Base-by-base conservation (phyloP, 805 yeast genomes). In the Candida coquimbonensis region DNA sequence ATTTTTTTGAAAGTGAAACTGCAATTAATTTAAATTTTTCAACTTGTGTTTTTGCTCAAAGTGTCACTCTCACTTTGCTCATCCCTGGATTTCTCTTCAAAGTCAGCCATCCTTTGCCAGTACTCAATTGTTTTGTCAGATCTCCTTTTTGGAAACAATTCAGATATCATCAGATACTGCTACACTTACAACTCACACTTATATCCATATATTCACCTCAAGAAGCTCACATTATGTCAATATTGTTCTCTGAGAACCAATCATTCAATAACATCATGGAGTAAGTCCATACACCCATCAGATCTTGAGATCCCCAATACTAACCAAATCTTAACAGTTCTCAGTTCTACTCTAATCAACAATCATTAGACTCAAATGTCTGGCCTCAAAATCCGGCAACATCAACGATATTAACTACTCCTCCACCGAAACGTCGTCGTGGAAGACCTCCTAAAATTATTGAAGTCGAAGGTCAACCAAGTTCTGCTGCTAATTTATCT, bases 391-490 rank as follows among this genome's bases (percentile, higher is more conserved):
- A 35, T 12, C 36, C 37, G 14, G 16, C n/a, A 5, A 17, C 40
- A 2, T 26, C 36, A 12, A 13, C 24, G 11, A 40, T 17, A 8
- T 21, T 46, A 6, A 36, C 40, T 4, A 48, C 58, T 12, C 59
- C 61, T 9, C 49, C 60, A 2, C 54, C 58, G 19, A 59, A 55
- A 40, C 59, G 62, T 16, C 60, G 61, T 36, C 59, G 62, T 49
- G 63, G 63, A 8, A 57, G 63, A 52, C 61, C 61, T 17, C 47
- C 62, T 11, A 58, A 51, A 43, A 42, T 49, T 17, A 36, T 42
- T 14, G 39, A 46, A 21, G 19, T 38, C 2, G 45, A 44, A 11
- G 46, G 43, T 9, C 26, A 37, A 2, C 48, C 52, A 4, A 49
- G 54, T 26, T 56, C 57, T 19, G 62, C 63, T 35, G 62, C 59